These are phyloP conservation scores for Iodosphaeria phyllophila DNA, from an alignment of 2,329 filamentous ascomycete genomes.

Conservation along the genomic window DNA sequence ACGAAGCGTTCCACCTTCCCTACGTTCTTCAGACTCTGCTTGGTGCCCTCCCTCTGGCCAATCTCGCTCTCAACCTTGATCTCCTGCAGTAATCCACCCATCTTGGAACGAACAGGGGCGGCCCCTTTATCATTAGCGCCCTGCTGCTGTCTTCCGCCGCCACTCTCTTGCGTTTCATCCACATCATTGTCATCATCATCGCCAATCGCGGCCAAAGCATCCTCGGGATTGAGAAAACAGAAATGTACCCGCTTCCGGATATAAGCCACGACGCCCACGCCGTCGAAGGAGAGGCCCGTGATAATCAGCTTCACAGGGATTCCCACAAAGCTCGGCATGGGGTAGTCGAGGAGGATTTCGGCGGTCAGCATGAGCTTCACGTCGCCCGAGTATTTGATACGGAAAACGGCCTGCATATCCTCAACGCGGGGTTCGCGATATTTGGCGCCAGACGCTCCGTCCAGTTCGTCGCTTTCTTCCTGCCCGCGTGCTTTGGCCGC, in stretches of 20 bases:
- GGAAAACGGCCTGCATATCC: conserved; percentile 83
- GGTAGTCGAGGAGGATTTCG: conserved; percentile 91
- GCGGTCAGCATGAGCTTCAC: conserved; percentile 78
- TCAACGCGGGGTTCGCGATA: conserved; percentile 55
- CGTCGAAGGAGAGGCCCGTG: conserved; percentile 87
- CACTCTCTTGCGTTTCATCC: conserved; percentile 12
- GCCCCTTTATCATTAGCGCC: conserved; percentile 6
- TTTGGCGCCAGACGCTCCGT: conserved; percentile 9
- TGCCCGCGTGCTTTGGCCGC: conserved; percentile 7
- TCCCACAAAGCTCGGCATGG: conserved; percentile 94
- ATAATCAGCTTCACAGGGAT: conserved; percentile 91
- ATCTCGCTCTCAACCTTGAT: conserved; percentile 97
- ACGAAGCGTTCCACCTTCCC: conserved; percentile 98
- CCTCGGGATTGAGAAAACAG: conserved; percentile 84
- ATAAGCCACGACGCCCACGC: conserved; percentile 78
- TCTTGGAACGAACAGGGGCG: conserved; percentile 16
- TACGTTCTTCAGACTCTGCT: conserved; percentile 93
- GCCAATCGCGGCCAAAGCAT: conserved; percentile 57
- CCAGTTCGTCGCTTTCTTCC: conserved; percentile 15
- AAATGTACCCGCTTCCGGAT: conserved; percentile 82
- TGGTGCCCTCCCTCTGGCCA: conserved; percentile 74
- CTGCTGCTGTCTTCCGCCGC: conserved; percentile 15
- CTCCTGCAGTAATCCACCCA: conserved; percentile 72
- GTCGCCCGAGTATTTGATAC: conserved; percentile 77
- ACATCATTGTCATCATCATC: conserved; percentile 21